Base-by-base conservation (phyloP, 345 rosid species). In the Salix arbutifolia region DNA sequence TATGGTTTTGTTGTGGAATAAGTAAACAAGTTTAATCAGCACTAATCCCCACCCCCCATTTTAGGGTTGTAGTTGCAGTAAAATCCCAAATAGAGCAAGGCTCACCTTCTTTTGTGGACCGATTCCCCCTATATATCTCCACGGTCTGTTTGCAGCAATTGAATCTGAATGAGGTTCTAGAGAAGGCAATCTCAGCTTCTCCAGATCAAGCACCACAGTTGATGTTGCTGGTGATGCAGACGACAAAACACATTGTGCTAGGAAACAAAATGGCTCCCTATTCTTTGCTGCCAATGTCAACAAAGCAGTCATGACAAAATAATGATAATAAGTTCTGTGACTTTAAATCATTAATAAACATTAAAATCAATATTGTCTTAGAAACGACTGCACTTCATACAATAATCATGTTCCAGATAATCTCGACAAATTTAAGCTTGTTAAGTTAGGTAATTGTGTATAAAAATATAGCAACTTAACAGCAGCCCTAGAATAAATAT, bases 101-200 rank as follows among this genome's bases (percentile, higher is more conserved):
- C 72, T 83, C 70, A 93, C 98, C 92, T 93, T 91, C 48, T 91
- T 79, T 38, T 91, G 88, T 14, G 85, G 90, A 79, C 80, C 85
- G 40, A 85, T 53, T 67, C 87, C 77, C 61, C 88, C 88, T 10
- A 80, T 84, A 80, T 85, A 92, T 58, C 88, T 86, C 99, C 94
- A 93, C 62, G 83, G 88, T 74, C 87, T 83, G 53, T 85, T 83
- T 14, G 89, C 79, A 61, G 83, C 33, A 42, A 84, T 69, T 74
- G 93, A 81, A 81, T 84, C 84, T 69, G 91, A 79, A 77, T 83
- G 84, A 79, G 86, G 75, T 80, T 90, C 90, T 67, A 92, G 82
- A 78, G 93, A 88, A 68, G 97, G 87, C 65, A 93, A 84, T 83
- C 94, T 90, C 76, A 93, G 86, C 88, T 90, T 91, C 74, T 93